Evolutionary conservation across 139 green algal genomes (phyloP), one percentile per base, ranked within the genome.

Genomic region (Micractinium sp.): DNA sequence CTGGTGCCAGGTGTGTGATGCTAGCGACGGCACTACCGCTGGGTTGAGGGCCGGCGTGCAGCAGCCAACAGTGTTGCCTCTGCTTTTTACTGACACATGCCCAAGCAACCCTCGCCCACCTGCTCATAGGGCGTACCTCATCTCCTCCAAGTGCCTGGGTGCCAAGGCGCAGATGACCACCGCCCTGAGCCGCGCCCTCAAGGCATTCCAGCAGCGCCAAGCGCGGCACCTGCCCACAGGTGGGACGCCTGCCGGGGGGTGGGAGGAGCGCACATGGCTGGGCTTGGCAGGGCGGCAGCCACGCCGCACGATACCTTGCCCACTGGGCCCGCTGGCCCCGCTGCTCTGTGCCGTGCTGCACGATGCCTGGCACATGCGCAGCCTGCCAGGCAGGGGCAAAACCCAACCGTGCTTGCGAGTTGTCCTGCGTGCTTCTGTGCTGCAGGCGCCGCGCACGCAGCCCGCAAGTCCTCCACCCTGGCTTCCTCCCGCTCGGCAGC

Each of bases 101-200:
- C n/a, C n/a, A n/a, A n/a, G n/a, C n/a, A n/a, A n/a, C n/a, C n/a
- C n/a, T n/a, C n/a, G n/a, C n/a, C 33, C 53, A 20, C 60, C 31
- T 87, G 56, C 19, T n/a, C n/a, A n/a, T n/a, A n/a, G n/a, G 2
- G 60, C n/a, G 47, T 61, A 76, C 76, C 78, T 81, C 22, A 73
- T 90, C 13, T 53, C 87, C 16, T 61, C 27, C 66, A 87, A 87
- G 80, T 90, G 87, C 87, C 80, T 90, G 63, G 87, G 87, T 4
- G 20, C 33, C 66, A 85, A 85, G 47, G 66, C 87, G 0, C 41
- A 38, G 36, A 85, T 87, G 29, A 74, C 87, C 66, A 39, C 33
- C 39, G 71, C 81, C 18, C 87, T 90, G 38, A 39, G 56, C 76
- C 66, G 67, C 15, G 87, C 87, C 27, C 66, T 87, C 19, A 87